Percentiles rank a stretch among this genome's conserved stretches.
Evolutionary conservation across 2,329 filamentous ascomycete species (phyloP).

Genomic region (Keithomyces neogunnii): DNA sequence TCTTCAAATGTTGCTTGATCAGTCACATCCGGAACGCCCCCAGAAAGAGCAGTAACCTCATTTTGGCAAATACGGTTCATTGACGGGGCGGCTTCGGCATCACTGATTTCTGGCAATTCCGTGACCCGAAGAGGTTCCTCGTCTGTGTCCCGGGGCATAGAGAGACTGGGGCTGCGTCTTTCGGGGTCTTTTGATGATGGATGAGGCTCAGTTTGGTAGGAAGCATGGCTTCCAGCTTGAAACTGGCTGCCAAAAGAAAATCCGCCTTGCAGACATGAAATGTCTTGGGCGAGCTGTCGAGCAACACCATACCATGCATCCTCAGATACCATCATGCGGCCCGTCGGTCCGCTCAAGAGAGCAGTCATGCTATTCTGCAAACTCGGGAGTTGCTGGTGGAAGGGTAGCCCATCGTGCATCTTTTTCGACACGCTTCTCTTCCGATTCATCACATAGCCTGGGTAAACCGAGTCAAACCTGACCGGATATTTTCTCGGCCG

Average conservation of each 20-base stretch:
- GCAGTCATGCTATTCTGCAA: constrained; percentile 7
- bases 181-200: not conserved
- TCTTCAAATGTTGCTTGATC: not conserved
- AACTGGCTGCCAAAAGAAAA: constrained; percentile 5
- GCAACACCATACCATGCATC: constrained; percentile 10
- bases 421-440: not conserved
- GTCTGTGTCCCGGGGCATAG: not conserved
- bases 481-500: constrained; percentile 12
- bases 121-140: not conserved
- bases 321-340: constrained; percentile 10
- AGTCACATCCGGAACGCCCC: not conserved
- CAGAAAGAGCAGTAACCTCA: not conserved
- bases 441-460: not conserved
- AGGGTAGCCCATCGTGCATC: not conserved
- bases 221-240: constrained; percentile 1
- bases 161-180: not conserved
- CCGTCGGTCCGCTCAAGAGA: constrained; percentile 2
- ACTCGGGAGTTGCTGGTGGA: not conserved
- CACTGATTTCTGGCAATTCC: not conserved
- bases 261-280: constrained; percentile 7
- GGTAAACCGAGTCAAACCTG: not conserved
- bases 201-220: not conserved
- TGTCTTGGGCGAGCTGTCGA: constrained; percentile 6
- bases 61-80: not conserved
- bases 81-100: not conserved